phyloP scores from a whole-genome alignment of 23 red algal genomes.

The Gracilariopsis chorda region DNA sequence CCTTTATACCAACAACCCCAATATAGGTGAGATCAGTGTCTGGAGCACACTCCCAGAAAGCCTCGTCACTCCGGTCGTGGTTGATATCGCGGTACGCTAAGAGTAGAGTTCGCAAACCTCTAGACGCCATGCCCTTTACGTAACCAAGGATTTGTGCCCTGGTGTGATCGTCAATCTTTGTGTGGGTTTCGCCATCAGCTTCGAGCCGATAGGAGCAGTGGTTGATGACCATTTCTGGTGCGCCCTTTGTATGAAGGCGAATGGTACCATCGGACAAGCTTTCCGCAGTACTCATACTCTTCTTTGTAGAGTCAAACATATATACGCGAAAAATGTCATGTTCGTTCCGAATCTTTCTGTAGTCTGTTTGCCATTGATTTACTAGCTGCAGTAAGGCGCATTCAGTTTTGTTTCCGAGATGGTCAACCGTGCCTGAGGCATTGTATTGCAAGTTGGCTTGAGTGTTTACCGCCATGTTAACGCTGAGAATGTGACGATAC shows the following conservation, averaged over 20 bases:
- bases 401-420: constrained; percentile 90
- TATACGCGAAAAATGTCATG: constrained; percentile 28
- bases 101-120: constrained; percentile 77
- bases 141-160: neutral
- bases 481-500: constrained; percentile 32
- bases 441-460: constrained; percentile 81
- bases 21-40: constrained; percentile 72
- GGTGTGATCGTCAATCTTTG: neutral
- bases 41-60: constrained; percentile 39
- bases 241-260: constrained; percentile 74
- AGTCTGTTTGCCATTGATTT: constrained; percentile 43
- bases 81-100: constrained; percentile 73
- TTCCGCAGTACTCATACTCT: constrained; percentile 83
- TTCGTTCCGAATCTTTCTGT: constrained; percentile 51
- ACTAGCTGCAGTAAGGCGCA: constrained; percentile 86
- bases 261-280: neutral
- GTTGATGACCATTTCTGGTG: constrained; percentile 71
- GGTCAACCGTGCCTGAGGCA: constrained; percentile 52
- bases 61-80: constrained; percentile 37
- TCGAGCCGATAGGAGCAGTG: constrained; percentile 42
- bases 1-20: constrained; percentile 88
- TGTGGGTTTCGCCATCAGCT: constrained; percentile 25
- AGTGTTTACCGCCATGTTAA: constrained; percentile 70
- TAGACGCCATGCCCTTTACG: constrained; percentile 56
- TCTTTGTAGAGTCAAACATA: constrained; percentile 82